Base-by-base conservation (phyloP, 2,329 filamentous ascomycete species). In the Trichoderma harzianum region DNA sequence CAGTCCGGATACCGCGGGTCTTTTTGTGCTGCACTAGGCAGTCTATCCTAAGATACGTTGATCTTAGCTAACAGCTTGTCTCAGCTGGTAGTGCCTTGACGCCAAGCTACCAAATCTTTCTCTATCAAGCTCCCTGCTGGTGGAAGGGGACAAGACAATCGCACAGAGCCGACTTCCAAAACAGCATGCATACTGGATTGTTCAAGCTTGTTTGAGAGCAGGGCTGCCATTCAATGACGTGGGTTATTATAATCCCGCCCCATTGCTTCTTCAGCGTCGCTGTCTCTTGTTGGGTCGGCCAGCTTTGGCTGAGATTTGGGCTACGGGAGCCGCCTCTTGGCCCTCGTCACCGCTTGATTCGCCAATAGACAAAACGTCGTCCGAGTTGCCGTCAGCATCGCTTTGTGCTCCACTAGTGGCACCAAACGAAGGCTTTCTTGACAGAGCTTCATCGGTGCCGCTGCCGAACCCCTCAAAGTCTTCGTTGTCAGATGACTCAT, bases 371-470 rank as follows among this genome's bases (percentile, higher is more conserved):
- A 76, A 71, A 69, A 80, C 82, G 32, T 84, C 81, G 71, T 83
- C 82, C 26, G 82, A 80, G 64, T 82, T 83, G 30, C 80, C 83
- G 65, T 83, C 83, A 61, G 80, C 82, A 24, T 83, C 81, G 66
- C 82, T 84, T 26, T 80, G 80, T 26, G 74, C 75, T 34, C 74
- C 76, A 24, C 74, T 64, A 8, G 77, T 79, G 5, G 77, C 78
- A 30, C 76, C 78, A 51, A 80, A 79, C 0, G 79, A 81, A 10
- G 73, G 73, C 39, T 79, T 79, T 64, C 77, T 76, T 11, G 79
- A 81, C 26, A 73, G 73, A 8, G 73, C 76, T 21, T 79, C 78
- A 39, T 81, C 80, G 21, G 79, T 80, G 26, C 80, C 80, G 64
- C 80, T 82, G 21, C 76, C 80, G 24, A 82, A 82, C 6, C 79